Conservation (phyloP, 1,284 basidiomycete species). For the Microbotryum intermedium region DNA sequence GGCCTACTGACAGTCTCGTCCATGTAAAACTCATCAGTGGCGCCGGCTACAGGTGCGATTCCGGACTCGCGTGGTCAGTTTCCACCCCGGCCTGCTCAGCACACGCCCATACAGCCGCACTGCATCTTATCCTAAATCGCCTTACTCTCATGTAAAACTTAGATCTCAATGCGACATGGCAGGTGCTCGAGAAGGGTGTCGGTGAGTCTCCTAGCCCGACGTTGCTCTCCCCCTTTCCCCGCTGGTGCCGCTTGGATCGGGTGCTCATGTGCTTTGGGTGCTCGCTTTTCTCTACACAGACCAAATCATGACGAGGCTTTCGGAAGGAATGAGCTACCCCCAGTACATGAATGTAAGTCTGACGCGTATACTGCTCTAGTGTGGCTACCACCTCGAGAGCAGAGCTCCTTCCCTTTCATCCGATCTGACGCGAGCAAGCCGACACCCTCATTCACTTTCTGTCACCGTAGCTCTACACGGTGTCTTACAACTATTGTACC, state of each 20-base stretch:
- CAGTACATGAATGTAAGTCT: constrained; percentile 70
- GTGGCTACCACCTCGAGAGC: neutral
- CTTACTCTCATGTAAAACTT: neutral
- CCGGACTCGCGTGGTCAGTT: constrained; percentile 18
- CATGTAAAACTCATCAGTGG: neutral
- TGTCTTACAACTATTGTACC: constrained; percentile 95
- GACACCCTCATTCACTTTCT: no score
- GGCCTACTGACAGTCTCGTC: neutral
- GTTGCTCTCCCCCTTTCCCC: constrained; percentile 32
- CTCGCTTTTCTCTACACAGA: constrained; percentile 41
- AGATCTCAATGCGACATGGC: constrained; percentile 78
- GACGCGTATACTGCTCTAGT: neutral
- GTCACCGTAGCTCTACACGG: constrained; percentile 38
- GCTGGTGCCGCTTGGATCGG: constrained; percentile 2
- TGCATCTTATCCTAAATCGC: neutral
- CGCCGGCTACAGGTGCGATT: constrained; percentile 5
- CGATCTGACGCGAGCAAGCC: neutral
- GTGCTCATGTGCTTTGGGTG: neutral
- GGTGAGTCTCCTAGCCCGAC: constrained; percentile 10
- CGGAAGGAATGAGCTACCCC: constrained; percentile 78
- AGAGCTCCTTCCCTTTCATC: neutral
- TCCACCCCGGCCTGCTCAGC: neutral
- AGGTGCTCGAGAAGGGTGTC: constrained; percentile 76
- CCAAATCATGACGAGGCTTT: constrained; percentile 80
- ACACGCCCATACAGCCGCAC: neutral